Base-by-base conservation (phyloP, 164 flowering plant genomes). In the Sedum album region DNA sequence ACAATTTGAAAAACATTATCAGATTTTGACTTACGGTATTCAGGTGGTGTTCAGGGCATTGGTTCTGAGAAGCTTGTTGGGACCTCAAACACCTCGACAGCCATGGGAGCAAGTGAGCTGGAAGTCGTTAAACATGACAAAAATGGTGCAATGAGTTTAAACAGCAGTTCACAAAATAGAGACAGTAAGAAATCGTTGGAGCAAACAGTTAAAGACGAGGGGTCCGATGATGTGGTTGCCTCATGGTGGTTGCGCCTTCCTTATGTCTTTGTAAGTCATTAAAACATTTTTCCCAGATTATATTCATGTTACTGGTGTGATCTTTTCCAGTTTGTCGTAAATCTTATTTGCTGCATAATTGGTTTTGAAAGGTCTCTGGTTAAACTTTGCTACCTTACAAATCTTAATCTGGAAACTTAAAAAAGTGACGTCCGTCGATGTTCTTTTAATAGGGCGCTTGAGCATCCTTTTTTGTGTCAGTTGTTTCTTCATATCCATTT, bases 181-280 rank as follows among this genome's bases (percentile, higher is more conserved):
- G 75, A 48, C 68, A 68, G 67, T 68, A 28, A 65, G 21, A 42
- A 71, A 73, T n/a, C n/a, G n/a, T n/a, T n/a, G n/a, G n/a, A 46
- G 66, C 74, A 66, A 70, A 74, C 72, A 41, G 36, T 39, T 36
- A 53, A 66, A 66, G 69, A 67, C 39, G 70, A 63, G 36, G 65
- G 65, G 70, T 46, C 74, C 57, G 75, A 67, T 17, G 38, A 8
- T 53, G 69, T 66, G 70, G 72, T 65, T 65, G 81, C 79, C 61
- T 38, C 48, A 17, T 88, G 95, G 96, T 87, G 93, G 98, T 46
- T 66, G 68, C 80, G 75, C 48, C 91, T 93, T 76, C 93, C 87
- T 65, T 86, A 81, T 75, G 89, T 85, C 72, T 72, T 84, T 3
- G 96, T 93, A 84, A 9, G 90, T 85, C 44, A 36, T 53, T 51